These are phyloP conservation scores for Penicillium carneum DNA, from an alignment of 2,329 filamentous ascomycete species.

Conservation along the genomic window DNA sequence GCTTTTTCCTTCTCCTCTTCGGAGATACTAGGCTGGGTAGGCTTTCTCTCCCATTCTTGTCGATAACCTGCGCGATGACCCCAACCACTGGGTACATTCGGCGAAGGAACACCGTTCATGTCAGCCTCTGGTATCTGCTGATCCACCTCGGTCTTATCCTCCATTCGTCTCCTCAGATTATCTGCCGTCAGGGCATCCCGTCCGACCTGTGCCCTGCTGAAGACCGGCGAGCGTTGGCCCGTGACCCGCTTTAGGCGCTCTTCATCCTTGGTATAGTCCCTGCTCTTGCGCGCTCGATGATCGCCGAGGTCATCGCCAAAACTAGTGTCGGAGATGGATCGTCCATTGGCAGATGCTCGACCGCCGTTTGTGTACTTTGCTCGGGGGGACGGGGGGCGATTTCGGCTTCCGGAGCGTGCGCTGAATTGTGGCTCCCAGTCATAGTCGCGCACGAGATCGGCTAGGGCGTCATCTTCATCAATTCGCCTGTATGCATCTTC, in stretches of 20 bases:
- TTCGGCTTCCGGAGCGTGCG: constrained; percentile 29
- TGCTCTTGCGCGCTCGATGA: constrained; percentile 43
- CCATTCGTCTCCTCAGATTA: constrained; percentile 48
- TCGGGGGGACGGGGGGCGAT: constrained; percentile 38
- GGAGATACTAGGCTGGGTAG: constrained; percentile 35
- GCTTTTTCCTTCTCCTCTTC: constrained; percentile 27
- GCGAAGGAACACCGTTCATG: constrained; percentile 38
- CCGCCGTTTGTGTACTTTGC: constrained; percentile 29
- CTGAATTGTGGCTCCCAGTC: constrained; percentile 33
- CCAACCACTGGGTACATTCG: constrained; percentile 51
- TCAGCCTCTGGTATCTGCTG: constrained; percentile 32
- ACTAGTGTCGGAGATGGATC: constrained; percentile 41
- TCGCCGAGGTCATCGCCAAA: constrained; percentile 47
- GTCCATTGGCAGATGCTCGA: constrained; percentile 26
- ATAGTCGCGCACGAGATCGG: constrained; percentile 45
- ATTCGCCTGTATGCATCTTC: constrained; percentile 51
- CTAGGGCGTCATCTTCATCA: constrained; percentile 48
- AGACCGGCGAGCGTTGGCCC: constrained; percentile 49
- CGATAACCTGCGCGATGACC: constrained; percentile 43
- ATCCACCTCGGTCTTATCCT: constrained; percentile 32
- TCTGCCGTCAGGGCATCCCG: constrained; percentile 45
- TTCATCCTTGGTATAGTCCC: constrained; percentile 49
- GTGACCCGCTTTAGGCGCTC: constrained; percentile 51
- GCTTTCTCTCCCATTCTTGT: constrained; percentile 48
- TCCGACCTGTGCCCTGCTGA: constrained; percentile 50